Base-by-base conservation (phyloP, 306 rosid genomes). In the Quercus wislizeni region DNA sequence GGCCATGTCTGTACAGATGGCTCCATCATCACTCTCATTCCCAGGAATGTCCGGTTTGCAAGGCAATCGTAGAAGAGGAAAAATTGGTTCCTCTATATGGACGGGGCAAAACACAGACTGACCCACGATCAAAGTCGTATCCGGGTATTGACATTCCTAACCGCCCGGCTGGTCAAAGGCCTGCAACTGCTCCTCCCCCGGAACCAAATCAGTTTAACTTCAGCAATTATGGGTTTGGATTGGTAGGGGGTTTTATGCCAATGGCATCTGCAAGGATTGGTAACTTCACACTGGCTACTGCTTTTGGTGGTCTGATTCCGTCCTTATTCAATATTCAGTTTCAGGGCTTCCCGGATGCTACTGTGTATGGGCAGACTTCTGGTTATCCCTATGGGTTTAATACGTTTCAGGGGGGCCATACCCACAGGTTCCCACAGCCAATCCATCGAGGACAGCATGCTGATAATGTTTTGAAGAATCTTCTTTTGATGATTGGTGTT, bases 1-100 rank as follows among this genome's bases (percentile, higher is more conserved):
- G 98, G 99, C 98, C 99, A 3, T 95, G 99, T 74, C 85, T 95
- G 9, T 93, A 93, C 76, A 81, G 86, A 74, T 93, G 99, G 99
- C 92, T 95, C 28, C 98, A 90, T 30, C 91, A 91, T 81, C 99
- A 95, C 83, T 95, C 99, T 1, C 93, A 92, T 73, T 91, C 85
- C 30, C 97, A 95, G 69, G 97, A 92, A 77, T 95, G 99, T 80
- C 99, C 99, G 1, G 97, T 95, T 77, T 95, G 98, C 75, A 95
- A 95, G 87, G 97, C 97, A 52, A 87, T 92, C 13, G 59, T 95
- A 18, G 85, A 89, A 58, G 95, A 92, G 57, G 92, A 90, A 28
- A 95, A 91, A 75, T 79, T 95, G 88, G 95, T 92, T 68, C 99
- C 99, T 2, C 95, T 95, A 30, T 95, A 95, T 79, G 97, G 99